A percentile compares a stretch with the other conserved stretches of the same genome.
These are phyloP conservation scores for Scolecobasidium constrictum DNA, from an alignment of 2,329 filamentous ascomycete species.

Conservation along the genomic window DNA sequence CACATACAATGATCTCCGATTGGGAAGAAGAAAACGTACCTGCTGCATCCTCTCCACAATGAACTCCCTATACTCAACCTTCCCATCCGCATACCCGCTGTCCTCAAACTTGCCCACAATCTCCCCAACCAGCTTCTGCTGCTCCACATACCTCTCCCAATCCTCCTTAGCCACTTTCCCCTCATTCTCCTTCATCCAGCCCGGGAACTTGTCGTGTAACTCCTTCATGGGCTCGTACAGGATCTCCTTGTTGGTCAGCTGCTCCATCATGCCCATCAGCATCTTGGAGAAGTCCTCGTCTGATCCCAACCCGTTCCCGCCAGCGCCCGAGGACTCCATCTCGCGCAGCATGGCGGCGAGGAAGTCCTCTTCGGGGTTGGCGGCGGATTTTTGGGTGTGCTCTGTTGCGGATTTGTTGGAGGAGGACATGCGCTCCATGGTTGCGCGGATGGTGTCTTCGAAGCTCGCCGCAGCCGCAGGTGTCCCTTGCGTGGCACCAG, in stretches of 20 bases:
- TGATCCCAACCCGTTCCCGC: slow-evolving; percentile 37
- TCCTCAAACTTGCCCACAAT: slow-evolving; percentile 87
- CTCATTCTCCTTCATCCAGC: slow-evolving; percentile 73
- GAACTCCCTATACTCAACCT: slow-evolving; percentile 72
- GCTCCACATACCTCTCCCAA: slow-evolving; percentile 67
- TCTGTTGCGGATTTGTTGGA: slow-evolving; percentile 64
- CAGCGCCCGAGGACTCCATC: slow-evolving; percentile 54
- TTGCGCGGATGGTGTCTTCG: slow-evolving; percentile 83
- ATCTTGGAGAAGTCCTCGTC: slow-evolving; percentile 92
- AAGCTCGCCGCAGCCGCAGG: slow-evolving; percentile 54
- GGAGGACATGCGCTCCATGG: slow-evolving; percentile 95
- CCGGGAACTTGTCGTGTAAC: slow-evolving; percentile 81
- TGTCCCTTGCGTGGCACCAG: not conserved
- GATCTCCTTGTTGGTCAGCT: slow-evolving; percentile 96
- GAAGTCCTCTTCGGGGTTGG: slow-evolving; percentile 54
- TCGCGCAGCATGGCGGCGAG: slow-evolving; percentile 88
- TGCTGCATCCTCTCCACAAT: slow-evolving; percentile 98
- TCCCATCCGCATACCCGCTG: slow-evolving; percentile 68
- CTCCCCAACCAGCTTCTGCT: slow-evolving; percentile 67
- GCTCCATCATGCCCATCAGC: slow-evolving; percentile 97
- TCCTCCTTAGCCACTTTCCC: slow-evolving; percentile 57
- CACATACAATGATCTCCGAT: not conserved
- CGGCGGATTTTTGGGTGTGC: slow-evolving; percentile 37
- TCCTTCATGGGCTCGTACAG: slow-evolving; percentile 99
- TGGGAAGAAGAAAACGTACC: slow-evolving; percentile 37